These are phyloP conservation scores for Neurospora sp. DNA, from an alignment of 495 filamentous ascomycete species.

Conservation along the genomic window DNA sequence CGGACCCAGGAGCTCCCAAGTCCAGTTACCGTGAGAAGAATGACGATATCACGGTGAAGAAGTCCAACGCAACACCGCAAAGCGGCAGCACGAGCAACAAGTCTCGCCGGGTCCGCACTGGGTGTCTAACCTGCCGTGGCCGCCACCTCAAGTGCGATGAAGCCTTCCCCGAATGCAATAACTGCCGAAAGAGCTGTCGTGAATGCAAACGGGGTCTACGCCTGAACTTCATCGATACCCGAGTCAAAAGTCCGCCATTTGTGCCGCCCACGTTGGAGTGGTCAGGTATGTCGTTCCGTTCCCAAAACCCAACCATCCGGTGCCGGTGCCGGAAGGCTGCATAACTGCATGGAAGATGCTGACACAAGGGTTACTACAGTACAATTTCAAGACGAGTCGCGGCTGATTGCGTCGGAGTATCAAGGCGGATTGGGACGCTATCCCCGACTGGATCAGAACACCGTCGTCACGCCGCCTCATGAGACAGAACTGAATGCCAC, in stretches of 20 bases:
- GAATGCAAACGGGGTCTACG: conserved; percentile 78
- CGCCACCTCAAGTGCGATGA: conserved; percentile 68
- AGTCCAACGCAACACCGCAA: background rate
- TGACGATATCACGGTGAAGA: conserved; percentile 5
- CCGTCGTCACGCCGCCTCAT: conserved; percentile 14
- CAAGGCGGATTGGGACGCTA: conserved; percentile 72
- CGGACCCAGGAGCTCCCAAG: background rate
- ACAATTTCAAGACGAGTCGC: conserved; percentile 78
- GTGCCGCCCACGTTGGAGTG: conserved; percentile 54
- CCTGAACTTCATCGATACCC: conserved; percentile 88
- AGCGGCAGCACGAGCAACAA: conserved; percentile 29
- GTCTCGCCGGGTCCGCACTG: conserved; percentile 62
- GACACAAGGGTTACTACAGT: conserved; percentile 26
- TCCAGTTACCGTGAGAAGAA: conserved; percentile 5
- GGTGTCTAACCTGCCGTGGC: conserved; percentile 69
- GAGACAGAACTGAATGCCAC: conserved; percentile 12
- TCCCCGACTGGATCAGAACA: conserved; percentile 38
- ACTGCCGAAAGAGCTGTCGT: conserved; percentile 81
- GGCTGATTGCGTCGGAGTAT: conserved; percentile 87
- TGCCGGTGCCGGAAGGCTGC: conserved; percentile 1
- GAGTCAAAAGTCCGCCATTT: conserved; percentile 58
- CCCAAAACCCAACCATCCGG: background rate
- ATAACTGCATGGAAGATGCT: conserved; percentile 3
- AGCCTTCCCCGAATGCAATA: conserved; percentile 63
- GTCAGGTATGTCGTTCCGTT: conserved; percentile 39